Conservation (phyloP, 1,284 basidiomycete genomes). For the Gastroboletus turbinatus region DNA sequence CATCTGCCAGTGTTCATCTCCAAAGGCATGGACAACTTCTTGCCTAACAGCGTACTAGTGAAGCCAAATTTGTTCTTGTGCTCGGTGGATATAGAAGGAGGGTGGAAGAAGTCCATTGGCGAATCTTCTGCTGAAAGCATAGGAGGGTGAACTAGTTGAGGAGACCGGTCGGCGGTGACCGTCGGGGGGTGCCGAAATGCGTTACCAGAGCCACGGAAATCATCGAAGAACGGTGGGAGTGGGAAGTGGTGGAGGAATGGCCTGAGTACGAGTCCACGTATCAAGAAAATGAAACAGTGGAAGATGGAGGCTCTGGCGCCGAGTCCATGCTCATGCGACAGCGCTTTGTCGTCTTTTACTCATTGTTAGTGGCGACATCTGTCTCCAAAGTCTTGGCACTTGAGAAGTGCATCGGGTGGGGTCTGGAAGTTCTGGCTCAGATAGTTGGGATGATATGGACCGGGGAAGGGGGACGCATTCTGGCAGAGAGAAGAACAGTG, state of each 20-base stretch:
- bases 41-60: too few species aligned
- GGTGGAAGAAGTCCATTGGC: conserved; percentile 54
- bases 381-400: too few species aligned
- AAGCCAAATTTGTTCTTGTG: too few species aligned
- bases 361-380: too few species aligned
- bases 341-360: conserved; percentile 54
- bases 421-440: conserved; percentile 26
- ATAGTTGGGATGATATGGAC: too few species aligned
- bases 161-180: conserved; percentile 50
- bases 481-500: too few species aligned
- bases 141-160: conserved; percentile 57
- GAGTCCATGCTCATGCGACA: conserved; percentile 74
- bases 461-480: too few species aligned
- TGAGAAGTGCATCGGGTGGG: too few species aligned
- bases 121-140: conserved; percentile 52
- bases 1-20: too few species aligned
- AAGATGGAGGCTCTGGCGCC: conserved; percentile 60
- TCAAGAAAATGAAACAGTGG: too few species aligned
- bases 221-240: conserved; percentile 53
- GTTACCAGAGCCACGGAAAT: conserved; percentile 52
- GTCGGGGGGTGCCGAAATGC: conserved; percentile 75
- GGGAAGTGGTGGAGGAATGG: conserved; percentile 41
- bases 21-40: too few species aligned
- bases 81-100: too few species aligned
- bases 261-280: conserved; percentile 40